A percentile compares a stretch with the other conserved stretches of the same genome.
phyloP scores from a whole-genome alignment of 1,284 basidiomycete species.

The Apiotrichum mycotoxinovorans region DNA sequence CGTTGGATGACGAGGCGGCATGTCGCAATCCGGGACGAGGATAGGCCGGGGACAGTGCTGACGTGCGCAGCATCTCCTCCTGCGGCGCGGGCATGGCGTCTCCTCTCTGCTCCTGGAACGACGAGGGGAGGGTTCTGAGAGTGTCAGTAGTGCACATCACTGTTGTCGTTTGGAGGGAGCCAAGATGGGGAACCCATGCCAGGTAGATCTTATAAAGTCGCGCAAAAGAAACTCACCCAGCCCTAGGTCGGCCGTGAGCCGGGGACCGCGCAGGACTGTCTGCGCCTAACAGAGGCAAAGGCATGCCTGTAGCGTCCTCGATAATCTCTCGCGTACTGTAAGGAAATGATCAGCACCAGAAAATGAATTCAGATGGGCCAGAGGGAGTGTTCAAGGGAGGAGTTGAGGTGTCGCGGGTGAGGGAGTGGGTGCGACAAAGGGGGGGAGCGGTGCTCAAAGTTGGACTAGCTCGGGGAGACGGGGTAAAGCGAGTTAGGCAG shows the following conservation, averaged over 20 bases:
- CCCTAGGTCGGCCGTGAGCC: conserved; percentile 44
- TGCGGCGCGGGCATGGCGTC: conserved; percentile 17
- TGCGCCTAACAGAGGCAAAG: conserved; percentile 61
- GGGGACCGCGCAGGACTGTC: conserved; percentile 48
- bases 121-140: conserved; percentile 46
- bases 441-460: background rate
- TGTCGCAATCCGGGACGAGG: conserved; percentile 62
- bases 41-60: conserved; percentile 40
- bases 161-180: too few relatives aligned
- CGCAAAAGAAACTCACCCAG: conserved; percentile 38
- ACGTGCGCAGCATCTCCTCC: conserved; percentile 27
- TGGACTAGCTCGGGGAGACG: background rate
- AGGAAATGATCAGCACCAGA: background rate
- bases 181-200: too few relatives aligned
- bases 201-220: too few relatives aligned
- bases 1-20: conserved; percentile 61
- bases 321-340: conserved; percentile 73
- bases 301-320: conserved; percentile 60
- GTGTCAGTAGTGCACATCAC: background rate
- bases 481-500: background rate
- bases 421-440: background rate
- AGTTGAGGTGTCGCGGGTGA: background rate
- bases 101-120: conserved; percentile 34
- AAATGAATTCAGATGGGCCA: too few relatives aligned
- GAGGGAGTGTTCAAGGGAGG: background rate